A percentile compares a stretch with the other conserved stretches of the same genome.
Conservation (phyloP, 2,329 filamentous ascomycete genomes). For the Fusarium miscanthi region DNA sequence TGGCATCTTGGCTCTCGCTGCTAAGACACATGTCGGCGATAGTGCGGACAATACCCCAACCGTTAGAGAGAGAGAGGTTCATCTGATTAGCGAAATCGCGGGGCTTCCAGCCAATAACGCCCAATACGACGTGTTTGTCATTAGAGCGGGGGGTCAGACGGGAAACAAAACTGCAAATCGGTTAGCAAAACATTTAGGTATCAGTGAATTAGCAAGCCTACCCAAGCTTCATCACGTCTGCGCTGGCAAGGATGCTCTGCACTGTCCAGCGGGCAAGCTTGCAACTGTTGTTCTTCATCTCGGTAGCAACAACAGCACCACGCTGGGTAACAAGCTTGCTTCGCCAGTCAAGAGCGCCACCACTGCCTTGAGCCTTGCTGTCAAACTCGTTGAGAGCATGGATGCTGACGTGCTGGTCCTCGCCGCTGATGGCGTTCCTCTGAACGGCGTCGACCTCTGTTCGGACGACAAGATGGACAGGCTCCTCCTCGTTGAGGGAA, state of each 20-base stretch:
- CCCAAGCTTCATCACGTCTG: constrained; percentile 99
- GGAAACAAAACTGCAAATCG: constrained; percentile 81
- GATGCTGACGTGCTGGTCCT: constrained; percentile 91
- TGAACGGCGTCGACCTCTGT: constrained; percentile 95
- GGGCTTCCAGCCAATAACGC: constrained; percentile 97
- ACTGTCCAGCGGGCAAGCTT: constrained; percentile 98
- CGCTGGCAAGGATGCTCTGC: constrained; percentile 94
- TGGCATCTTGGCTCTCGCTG: constrained; percentile 80
- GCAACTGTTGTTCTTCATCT: constrained; percentile 99
- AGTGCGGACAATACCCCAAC: constrained; percentile 98
- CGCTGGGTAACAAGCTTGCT: constrained; percentile 93
- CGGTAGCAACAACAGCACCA: constrained; percentile 96
- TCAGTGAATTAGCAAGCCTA: constrained; percentile 56
- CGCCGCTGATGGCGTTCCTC: constrained; percentile 92
- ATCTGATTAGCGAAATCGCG: constrained; percentile 97
- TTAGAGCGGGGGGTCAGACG: constrained; percentile 91
- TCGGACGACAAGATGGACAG: constrained; percentile 90
- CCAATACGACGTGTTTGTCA: constrained; percentile 93
- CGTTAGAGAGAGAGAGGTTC: constrained; percentile 96
- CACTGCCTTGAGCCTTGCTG: constrained; percentile 94
- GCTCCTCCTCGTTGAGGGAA: constrained; percentile 93
- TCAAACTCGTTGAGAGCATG: constrained; percentile 99
- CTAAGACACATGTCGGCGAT: constrained; percentile 94
- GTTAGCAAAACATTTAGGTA: constrained; percentile 22
- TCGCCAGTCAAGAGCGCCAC: constrained; percentile 96